Base-by-base conservation (phyloP, 345 rosid genomes). In the Hibiscus syriacus region DNA sequence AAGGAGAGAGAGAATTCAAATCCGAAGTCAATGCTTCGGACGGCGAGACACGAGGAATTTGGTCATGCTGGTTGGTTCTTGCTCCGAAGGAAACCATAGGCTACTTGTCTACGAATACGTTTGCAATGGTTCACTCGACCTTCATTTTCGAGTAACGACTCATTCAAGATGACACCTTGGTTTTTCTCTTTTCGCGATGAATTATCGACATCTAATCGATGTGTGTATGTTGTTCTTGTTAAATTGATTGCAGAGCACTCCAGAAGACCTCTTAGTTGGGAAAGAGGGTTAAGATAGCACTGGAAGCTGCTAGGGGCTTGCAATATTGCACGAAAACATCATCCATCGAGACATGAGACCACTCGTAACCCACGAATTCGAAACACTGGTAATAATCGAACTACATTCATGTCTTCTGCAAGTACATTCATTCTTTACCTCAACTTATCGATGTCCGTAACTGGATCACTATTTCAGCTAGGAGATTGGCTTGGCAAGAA, bases 401-500 rank as follows among this genome's bases (percentile, higher is more conserved):
- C 53, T 22, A 52, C 55, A 52, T 20, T 9, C 17, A 20, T 2
- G 25, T 19, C 8, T 32, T 11, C 9, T 19, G 30, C 27, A 52
- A 49, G 36, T 29, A 52, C 22, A 67, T 52, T 66, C 23, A 67
- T 67, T 66, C 14, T n/a, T 30, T 19, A 17, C 17, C 38, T 19
- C 46, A 49, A 5, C 17, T 52, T n/a, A 56, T 9, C 3, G 13
- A 55, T 55, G 32, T 55, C 38, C 9, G 56, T 57, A 23, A 53
- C 70, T 13, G 57, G 29, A 38, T 46, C n/a, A 11, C 30, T 50
- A 23, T 22, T 50, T 67, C 59, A 87, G 85, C 78, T 87, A 6
- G 92, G 92, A 74, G 90, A 85, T 85, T 60, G 90, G 92, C n/a
- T 86, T 85, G 20, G 92, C 90, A 46, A 87, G 76, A 60, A 78